These are phyloP conservation scores for Hanseniaspora valbyensis DNA, from an alignment of 805 yeast genomes.

Conservation along the genomic window DNA sequence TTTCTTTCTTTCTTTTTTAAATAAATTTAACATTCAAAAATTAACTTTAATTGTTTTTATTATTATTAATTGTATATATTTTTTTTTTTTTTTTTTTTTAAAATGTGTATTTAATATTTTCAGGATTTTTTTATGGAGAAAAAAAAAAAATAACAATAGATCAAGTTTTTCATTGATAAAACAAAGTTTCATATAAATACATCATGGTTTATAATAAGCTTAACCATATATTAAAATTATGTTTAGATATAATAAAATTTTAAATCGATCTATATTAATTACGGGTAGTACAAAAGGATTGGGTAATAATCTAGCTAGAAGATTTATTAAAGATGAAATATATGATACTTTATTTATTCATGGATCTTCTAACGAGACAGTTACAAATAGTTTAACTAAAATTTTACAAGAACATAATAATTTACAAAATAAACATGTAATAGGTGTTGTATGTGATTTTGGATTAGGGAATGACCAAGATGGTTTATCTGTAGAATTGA, in stretches of 20 bases:
- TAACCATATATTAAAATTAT: no score
- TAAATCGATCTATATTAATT: constrained; percentile 22
- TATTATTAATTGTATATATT: no score
- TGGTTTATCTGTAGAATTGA: neutral
- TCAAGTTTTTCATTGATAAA: neutral
- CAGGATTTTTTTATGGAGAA: no score
- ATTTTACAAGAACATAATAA: neutral
- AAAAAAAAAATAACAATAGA: no score
- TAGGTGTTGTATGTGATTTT: constrained; percentile 5
- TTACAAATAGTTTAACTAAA: neutral
- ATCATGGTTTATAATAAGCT: no score
- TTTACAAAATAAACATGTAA: neutral
- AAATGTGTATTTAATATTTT: no score
- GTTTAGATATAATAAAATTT: neutral
- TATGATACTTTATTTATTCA: neutral
- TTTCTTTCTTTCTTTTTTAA: neutral
- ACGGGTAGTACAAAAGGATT: constrained; percentile 38
- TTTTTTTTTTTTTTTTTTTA: no score
- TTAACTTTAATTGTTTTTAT: no score
- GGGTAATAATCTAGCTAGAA: constrained; percentile 30
- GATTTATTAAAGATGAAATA: neutral
- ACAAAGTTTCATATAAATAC: neutral
- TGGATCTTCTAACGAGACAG: constrained; percentile 2
- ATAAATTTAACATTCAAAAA: no score
- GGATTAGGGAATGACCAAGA: neutral